Evolutionary conservation across 1,284 basidiomycete species (phyloP), one percentile per base, ranked within the genome.

Genomic region (Pseudomicrostroma phylloplanum): DNA sequence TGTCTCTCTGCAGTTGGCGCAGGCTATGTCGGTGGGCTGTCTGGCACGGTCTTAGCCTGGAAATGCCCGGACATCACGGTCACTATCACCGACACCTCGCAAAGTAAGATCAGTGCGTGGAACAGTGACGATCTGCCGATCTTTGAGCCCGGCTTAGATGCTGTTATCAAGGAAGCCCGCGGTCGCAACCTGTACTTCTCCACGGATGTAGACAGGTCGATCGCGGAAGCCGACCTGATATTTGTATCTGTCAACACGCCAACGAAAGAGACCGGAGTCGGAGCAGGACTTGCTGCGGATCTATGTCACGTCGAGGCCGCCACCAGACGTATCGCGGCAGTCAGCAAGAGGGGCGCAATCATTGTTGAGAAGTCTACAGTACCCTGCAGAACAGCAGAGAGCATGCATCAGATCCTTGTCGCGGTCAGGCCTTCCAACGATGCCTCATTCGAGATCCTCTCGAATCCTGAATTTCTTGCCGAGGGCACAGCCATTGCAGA

Each of bases 321-420:
- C 49, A 97, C 96, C 46, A 90, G 94, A 69, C 89, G 89, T 70
- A 98, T 98, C 72, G 94, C 96, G 53, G 86, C 86, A 59, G 89
- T 97, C 62, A 90, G 94, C 42, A 89, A 83, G 42, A 87, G 89
- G 8, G 89, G 87, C 80, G 98, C 97, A 84, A 98, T 99, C 77
- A 94, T 99, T 67, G 93, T 99, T 62, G 96, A 99, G 80, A 99
- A 99, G 82, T 98, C 94, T 19, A 99, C 94, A 2, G 94, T 99
- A 36, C 94, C 94, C 42, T 97, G 93, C 83, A 88, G 94, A 68
- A 99, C 94, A 8, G 94, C 94, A 64, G 91, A 94, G 80, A 93
- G 92, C 26, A 99, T 98, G 94, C 89, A 93, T 74, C 94, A 90
- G 62, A 96, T 98, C 80, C 88, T 98, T 66, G 93, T 97, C 81